Conservation (phyloP, 202 grass and related monocot genomes). For the Digitaria exilis region DNA sequence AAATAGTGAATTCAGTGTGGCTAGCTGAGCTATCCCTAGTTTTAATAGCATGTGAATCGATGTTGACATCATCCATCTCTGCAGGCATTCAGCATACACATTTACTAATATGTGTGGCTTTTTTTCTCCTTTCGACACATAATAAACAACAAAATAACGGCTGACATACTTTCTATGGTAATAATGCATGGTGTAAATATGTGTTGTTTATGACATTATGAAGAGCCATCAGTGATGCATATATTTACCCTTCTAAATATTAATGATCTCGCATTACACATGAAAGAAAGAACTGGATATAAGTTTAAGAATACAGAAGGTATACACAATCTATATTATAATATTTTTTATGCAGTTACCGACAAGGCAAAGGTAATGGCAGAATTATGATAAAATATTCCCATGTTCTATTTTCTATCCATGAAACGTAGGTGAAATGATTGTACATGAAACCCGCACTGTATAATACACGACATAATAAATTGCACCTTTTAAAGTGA, state of each 20-base stretch:
- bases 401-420: neutral
- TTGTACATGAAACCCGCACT: neutral
- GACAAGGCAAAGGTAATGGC: neutral
- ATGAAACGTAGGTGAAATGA: neutral
- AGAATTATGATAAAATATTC: slow-evolving; percentile 17
- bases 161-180: slow-evolving; percentile 10
- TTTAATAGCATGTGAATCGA: slow-evolving; percentile 3
- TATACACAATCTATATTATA: neutral
- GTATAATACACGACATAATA: neutral
- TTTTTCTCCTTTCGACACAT: neutral
- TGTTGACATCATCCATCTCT: slow-evolving; percentile 7
- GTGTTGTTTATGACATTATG: neutral
- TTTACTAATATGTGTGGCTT: neutral
- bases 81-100: neutral
- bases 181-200: neutral
- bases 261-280: neutral
- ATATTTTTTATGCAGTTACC: slow-evolving; percentile 4
- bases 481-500: neutral
- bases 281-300: slow-evolving; percentile 4
- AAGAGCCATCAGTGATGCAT: neutral
- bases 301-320: neutral
- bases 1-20: slow-evolving; percentile 7
- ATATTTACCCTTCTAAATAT: slow-evolving; percentile 14
- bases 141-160: slow-evolving; percentile 21
- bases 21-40: neutral